These are phyloP conservation scores for Phytophthora crassamura DNA, from an alignment of 352 stramenopile species.

Conservation along the genomic window DNA sequence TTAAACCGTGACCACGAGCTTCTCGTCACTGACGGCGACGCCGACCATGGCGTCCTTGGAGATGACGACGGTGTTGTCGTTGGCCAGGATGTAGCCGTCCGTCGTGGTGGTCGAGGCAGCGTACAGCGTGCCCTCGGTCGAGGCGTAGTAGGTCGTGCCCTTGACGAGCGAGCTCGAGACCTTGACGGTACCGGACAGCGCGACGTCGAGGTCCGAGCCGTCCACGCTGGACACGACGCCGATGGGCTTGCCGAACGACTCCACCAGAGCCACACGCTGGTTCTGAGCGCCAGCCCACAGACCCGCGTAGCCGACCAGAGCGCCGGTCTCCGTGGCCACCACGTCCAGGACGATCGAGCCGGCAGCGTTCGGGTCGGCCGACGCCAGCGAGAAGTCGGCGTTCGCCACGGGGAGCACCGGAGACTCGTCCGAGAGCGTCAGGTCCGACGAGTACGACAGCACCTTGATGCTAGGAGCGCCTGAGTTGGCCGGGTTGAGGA, in stretches of 20 bases:
- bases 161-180: conserved; percentile 45
- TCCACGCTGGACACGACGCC: conserved; percentile 71
- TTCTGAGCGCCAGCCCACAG: conserved; percentile 60
- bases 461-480: conserved; percentile 82
- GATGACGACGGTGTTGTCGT: conserved; percentile 77
- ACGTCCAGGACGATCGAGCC: conserved; percentile 66
- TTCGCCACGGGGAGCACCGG: conserved; percentile 75
- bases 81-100: conserved; percentile 67
- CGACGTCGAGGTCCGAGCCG: conserved; percentile 59
- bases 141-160: conserved; percentile 73
- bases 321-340: conserved; percentile 57
- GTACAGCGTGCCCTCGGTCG: conserved; percentile 70
- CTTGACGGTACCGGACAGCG: conserved; percentile 67
- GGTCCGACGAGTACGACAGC: conserved; percentile 66
- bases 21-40: conserved; percentile 65
- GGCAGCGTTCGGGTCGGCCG: conserved; percentile 57
- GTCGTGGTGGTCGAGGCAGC: conserved; percentile 50
- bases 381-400: conserved; percentile 68
- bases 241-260: conserved; percentile 75
- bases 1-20: conserved; percentile 65
- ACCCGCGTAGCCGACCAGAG: conserved; percentile 65
- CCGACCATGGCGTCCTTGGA: conserved; percentile 81
- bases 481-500: conserved; percentile 78
- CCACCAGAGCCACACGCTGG: conserved; percentile 69
- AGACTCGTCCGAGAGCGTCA: conserved; percentile 58